Evolutionary conservation across 176 grass and related monocot genomes (phyloP).

Genomic region (Areca catechu): DNA sequence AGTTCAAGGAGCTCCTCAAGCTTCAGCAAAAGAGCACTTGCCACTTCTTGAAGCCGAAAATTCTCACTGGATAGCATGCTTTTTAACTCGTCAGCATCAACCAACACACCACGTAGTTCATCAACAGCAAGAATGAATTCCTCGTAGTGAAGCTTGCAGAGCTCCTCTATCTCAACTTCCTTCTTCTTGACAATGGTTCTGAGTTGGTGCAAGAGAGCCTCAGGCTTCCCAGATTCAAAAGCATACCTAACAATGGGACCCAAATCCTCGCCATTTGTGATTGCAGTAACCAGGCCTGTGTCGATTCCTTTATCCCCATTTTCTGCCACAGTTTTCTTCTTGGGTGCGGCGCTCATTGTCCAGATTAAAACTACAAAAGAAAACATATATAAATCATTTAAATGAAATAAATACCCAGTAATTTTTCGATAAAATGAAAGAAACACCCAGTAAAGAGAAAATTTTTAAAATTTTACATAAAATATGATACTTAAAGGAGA

Average conservation of each 20-base stretch:
- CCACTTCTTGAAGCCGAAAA: slow-evolving; percentile 48
- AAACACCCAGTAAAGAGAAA: no score
- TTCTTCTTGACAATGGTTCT: slow-evolving; percentile 77
- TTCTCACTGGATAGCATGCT: slow-evolving; percentile 43
- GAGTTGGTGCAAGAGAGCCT: slow-evolving; percentile 57
- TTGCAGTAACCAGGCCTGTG: slow-evolving; percentile 33
- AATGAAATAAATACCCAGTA: no score
- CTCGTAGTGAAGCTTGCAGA: slow-evolving; percentile 80
- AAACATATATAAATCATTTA: neutral
- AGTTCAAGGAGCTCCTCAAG: slow-evolving; percentile 56
- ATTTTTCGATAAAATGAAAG: no score
- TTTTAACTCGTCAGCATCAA: slow-evolving; percentile 75
- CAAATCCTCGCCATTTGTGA: slow-evolving; percentile 77
- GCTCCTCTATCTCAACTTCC: slow-evolving; percentile 85
- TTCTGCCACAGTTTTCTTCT: slow-evolving; percentile 45
- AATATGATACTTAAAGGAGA: no score
- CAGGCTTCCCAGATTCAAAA: slow-evolving; percentile 72
- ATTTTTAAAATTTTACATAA: no score
- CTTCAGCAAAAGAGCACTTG: slow-evolving; percentile 34
- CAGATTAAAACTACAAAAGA: neutral
- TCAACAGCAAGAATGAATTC: slow-evolving; percentile 90
- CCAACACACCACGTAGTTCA: slow-evolving; percentile 66
- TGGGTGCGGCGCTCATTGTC: slow-evolving; percentile 48
- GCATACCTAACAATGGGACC: slow-evolving; percentile 67
- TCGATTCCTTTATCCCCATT: slow-evolving; percentile 50